Evolutionary conservation across 2,329 filamentous ascomycete genomes (phyloP).

Genomic region (Lasiodiplodia hormozganensis): DNA sequence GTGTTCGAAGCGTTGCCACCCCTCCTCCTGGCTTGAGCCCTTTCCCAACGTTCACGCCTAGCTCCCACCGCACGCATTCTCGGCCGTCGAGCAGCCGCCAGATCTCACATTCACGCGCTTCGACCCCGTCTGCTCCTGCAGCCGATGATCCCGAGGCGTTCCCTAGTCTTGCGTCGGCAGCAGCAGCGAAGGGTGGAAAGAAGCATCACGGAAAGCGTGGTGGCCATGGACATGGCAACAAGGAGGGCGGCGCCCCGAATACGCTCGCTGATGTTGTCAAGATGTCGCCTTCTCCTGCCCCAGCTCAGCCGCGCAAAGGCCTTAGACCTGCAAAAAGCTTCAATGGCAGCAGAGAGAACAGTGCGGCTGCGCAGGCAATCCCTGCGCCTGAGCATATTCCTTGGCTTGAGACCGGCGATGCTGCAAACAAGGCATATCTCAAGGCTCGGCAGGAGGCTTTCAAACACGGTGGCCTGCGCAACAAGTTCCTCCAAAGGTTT

Average conservation of each 20-base stretch:
- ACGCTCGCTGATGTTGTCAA: slow-evolving; percentile 94
- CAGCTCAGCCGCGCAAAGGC: slow-evolving; percentile 65
- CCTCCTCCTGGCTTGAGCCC: slow-evolving; percentile 75
- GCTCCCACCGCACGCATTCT: slow-evolving; percentile 73
- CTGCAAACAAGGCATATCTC: slow-evolving; percentile 90
- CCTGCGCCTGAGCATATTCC: slow-evolving; percentile 89
- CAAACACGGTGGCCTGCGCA: slow-evolving; percentile 93
- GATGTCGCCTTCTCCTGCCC: slow-evolving; percentile 86
- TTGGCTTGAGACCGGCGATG: slow-evolving; percentile 92
- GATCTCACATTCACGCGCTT: slow-evolving; percentile 59
- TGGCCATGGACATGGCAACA: slow-evolving; percentile 71
- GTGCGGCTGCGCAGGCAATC: slow-evolving; percentile 81
- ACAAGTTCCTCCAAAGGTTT: slow-evolving; percentile 95
- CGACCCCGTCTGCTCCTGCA: slow-evolving; percentile 72
- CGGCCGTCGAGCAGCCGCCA: slow-evolving; percentile 82
- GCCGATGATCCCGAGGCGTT: slow-evolving; percentile 97
- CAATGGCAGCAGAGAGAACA: slow-evolving; percentile 75
- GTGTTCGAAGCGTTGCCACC: slow-evolving; percentile 50
- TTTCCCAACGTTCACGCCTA: slow-evolving; percentile 64
- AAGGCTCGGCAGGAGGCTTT: slow-evolving; percentile 96
- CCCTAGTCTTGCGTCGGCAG: slow-evolving; percentile 80
- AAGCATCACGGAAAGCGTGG: slow-evolving; percentile 93
- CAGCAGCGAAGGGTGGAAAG: slow-evolving; percentile 76
- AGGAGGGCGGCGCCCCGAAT: slow-evolving; percentile 62
- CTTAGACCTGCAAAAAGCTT: slow-evolving; percentile 71